These are phyloP conservation scores for Xylaria castorea DNA, from an alignment of 495 filamentous ascomycete genomes.

Conservation along the genomic window DNA sequence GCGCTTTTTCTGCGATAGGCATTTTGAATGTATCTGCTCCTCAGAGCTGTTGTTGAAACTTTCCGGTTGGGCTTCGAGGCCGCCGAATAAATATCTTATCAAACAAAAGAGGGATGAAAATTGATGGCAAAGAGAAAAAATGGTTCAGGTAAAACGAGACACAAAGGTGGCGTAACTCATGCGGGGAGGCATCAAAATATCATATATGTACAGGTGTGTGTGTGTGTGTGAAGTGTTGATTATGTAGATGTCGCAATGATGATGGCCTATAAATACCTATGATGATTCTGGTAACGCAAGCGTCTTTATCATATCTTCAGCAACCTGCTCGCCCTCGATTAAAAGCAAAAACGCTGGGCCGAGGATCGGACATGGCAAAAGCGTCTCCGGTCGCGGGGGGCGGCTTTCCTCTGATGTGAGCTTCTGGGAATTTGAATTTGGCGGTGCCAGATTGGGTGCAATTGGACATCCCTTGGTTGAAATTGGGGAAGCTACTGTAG, in stretches of 20 bases:
- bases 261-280: neutral
- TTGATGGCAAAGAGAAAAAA: neutral
- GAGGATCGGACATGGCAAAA: slow-evolving; percentile 31
- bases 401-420: neutral
- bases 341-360: slow-evolving; percentile 13
- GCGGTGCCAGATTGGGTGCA: slow-evolving; percentile 16
- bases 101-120: neutral
- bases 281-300: neutral
- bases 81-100: neutral
- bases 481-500: slow-evolving; percentile 16
- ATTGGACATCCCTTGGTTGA: neutral
- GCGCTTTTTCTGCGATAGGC: slow-evolving; percentile 77
- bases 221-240: neutral
- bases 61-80: neutral
- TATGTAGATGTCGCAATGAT: slow-evolving; percentile 4
- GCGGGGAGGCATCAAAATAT: neutral
- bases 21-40: slow-evolving; percentile 58
- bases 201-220: neutral
- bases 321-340: neutral
- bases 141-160: neutral
- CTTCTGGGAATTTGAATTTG: slow-evolving; percentile 18
- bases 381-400: slow-evolving; percentile 27
- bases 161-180: slow-evolving; percentile 1
- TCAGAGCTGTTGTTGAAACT: slow-evolving; percentile 5
- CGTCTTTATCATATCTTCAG: neutral